Conservation (phyloP, 2,329 filamentous ascomycete genomes). For the Stagonosporopsis vannaccii region DNA sequence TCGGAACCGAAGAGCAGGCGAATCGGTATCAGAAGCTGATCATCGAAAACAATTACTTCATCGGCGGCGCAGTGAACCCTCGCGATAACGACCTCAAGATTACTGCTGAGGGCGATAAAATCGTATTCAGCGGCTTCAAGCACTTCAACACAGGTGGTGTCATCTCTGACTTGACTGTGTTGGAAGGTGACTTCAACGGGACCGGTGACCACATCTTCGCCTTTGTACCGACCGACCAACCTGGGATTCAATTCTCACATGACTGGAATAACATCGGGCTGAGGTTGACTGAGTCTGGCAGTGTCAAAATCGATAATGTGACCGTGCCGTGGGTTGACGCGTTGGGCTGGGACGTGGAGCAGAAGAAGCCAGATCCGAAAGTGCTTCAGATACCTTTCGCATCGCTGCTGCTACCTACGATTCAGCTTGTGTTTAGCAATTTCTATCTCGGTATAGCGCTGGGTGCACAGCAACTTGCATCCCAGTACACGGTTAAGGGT, state of each 20-base stretch:
- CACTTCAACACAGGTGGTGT: conserved; percentile 73
- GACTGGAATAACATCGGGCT: conserved; percentile 72
- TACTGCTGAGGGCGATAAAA: conserved; percentile 59
- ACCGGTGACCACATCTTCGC: conserved; percentile 70
- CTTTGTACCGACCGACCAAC: conserved; percentile 64
- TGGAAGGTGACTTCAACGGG: conserved; percentile 67
- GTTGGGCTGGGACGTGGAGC: conserved; percentile 63
- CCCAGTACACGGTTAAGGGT: conserved; percentile 62
- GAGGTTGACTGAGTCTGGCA: conserved; percentile 69
- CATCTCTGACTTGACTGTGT: conserved; percentile 69
- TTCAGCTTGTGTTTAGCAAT: conserved; percentile 71
- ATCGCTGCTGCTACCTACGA: conserved; percentile 66
- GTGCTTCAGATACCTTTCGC: conserved; percentile 63
- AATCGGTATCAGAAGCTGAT: conserved; percentile 65
- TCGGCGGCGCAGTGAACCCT: conserved; percentile 71
- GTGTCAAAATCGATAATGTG: conserved; percentile 67
- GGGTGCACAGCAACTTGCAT: conserved; percentile 63
- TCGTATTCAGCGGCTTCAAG: conserved; percentile 69
- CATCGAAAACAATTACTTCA: conserved; percentile 69
- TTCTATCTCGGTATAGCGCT: conserved; percentile 70
- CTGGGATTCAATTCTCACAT: conserved; percentile 64
- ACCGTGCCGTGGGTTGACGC: conserved; percentile 66
- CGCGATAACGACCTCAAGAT: conserved; percentile 68
- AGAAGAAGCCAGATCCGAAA: conserved; percentile 60
- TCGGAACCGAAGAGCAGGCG: conserved; percentile 67